Percentiles rank a stretch among this genome's conserved stretches.
Evolutionary conservation across 768 basidiomycete species (phyloP).

Genomic region (Boletus subparvulus): DNA sequence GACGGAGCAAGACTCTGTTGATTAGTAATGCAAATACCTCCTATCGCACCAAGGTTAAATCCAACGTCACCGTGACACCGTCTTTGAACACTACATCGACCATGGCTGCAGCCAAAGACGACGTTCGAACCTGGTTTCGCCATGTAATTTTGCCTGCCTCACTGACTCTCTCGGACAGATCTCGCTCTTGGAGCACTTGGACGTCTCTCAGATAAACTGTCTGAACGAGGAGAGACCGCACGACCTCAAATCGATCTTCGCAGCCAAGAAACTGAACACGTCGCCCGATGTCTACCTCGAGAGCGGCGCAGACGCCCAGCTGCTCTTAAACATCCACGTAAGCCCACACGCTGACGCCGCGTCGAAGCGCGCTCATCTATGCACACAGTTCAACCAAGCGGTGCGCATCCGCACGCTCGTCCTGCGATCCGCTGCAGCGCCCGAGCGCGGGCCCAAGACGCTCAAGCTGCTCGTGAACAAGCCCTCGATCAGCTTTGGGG

Average conservation of each 20-base stretch:
- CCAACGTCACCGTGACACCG: not conserved
- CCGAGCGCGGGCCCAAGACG: conserved; percentile 51
- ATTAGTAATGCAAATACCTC: conserved; percentile 7
- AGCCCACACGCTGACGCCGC: conserved; percentile 23
- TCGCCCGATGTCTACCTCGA: conserved; percentile 46
- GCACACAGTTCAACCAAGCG: conserved; percentile 61
- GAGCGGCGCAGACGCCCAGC: conserved; percentile 73
- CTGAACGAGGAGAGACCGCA: conserved; percentile 62
- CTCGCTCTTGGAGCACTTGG: conserved; percentile 58
- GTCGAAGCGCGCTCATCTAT: too few species aligned
- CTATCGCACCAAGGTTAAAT: conserved; percentile 7
- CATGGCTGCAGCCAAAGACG: conserved; percentile 30
- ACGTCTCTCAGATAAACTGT: conserved; percentile 60
- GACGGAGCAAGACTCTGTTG: not conserved
- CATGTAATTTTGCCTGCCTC: not conserved
- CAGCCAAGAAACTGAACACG: conserved; percentile 44
- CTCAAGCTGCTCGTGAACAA: conserved; percentile 66
- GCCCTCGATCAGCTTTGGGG: conserved; percentile 60
- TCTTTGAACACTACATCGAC: conserved; percentile 5
- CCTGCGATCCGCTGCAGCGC: conserved; percentile 39
- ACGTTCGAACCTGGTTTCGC: conserved; percentile 23
- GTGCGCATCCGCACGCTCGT: conserved; percentile 63
- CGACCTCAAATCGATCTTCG: conserved; percentile 52
- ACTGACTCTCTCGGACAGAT: conserved; percentile 34
- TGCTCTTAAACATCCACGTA: conserved; percentile 67